Percentiles rank a stretch among this genome's conserved stretches.
phyloP scores from a whole-genome alignment of 306 rosid species.

The Pyrus communis region DNA sequence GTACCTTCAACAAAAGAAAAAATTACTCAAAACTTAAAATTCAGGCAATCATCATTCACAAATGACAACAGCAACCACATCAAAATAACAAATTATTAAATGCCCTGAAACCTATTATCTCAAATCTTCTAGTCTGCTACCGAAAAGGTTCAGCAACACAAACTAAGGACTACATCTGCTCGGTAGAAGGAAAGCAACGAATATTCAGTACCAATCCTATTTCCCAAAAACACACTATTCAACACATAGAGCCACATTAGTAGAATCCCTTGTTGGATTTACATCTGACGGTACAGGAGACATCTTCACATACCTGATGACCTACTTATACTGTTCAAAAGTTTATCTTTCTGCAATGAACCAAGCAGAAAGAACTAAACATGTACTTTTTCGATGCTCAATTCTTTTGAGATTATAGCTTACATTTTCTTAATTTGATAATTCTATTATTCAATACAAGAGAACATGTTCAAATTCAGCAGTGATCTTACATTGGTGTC shows the following conservation, averaged over 20 bases:
- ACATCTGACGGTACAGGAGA: background rate
- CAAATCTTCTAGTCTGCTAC: background rate
- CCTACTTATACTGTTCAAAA: background rate
- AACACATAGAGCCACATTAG: background rate
- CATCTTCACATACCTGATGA: background rate
- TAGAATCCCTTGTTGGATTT: background rate
- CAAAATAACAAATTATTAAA: background rate
- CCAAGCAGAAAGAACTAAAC: background rate
- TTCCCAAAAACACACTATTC: background rate
- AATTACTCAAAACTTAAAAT: background rate
- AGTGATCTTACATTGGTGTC: background rate
- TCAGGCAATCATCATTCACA: background rate
- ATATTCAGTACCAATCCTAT: background rate
- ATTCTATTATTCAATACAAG: background rate
- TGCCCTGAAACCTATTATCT: background rate
- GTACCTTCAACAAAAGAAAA: slow-evolving; percentile 24
- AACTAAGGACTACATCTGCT: background rate
- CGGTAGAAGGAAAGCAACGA: background rate
- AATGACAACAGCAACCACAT: slow-evolving; percentile 1
- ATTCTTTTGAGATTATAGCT: background rate
- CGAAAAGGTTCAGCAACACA: background rate
- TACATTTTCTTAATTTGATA: background rate
- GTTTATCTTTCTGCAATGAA: background rate
- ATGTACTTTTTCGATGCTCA: background rate
- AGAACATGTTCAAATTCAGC: background rate